These are phyloP conservation scores for Pseudogymnoascus verrucosus DNA, from an alignment of 2,329 filamentous ascomycete species.

Conservation along the genomic window DNA sequence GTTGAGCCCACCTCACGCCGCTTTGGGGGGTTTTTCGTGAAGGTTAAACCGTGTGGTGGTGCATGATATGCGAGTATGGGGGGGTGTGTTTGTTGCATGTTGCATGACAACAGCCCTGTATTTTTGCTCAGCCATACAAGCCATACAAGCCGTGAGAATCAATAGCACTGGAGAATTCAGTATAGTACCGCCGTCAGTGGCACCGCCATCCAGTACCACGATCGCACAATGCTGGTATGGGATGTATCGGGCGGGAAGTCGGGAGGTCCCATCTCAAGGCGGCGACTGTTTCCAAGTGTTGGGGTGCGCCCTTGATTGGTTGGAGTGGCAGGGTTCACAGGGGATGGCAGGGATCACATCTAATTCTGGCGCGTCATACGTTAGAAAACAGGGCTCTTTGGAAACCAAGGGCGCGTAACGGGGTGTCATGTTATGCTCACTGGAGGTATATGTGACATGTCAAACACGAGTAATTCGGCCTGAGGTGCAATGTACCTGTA, in stretches of 20 bases:
- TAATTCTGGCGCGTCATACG: slow-evolving; percentile 9
- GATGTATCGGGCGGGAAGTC: not conserved
- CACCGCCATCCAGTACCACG: not conserved
- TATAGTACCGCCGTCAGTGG: not conserved
- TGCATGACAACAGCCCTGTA: slow-evolving; percentile 1
- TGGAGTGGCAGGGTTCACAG: not conserved
- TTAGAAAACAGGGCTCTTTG: slow-evolving; percentile 8
- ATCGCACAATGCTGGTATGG: not conserved
- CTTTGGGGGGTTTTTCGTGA: not conserved
- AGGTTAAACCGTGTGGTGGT: not conserved
- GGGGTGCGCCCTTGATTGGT: not conserved
- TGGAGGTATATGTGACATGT: not conserved
- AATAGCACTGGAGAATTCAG: not conserved
- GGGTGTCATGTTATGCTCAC: slow-evolving; percentile 7
- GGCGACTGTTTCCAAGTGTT: slow-evolving; percentile 7
- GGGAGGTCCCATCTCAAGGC: slow-evolving; percentile 5
- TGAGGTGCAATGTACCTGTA: not conserved
- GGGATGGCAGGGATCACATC: not conserved
- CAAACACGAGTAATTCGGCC: not conserved
- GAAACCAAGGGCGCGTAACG: slow-evolving; percentile 8
- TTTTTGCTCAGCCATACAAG: not conserved
- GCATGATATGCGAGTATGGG: not conserved
- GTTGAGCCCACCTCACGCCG: slow-evolving; percentile 4
- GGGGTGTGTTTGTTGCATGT: not conserved
- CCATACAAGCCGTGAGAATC: not conserved